Percentiles rank a stretch among this genome's conserved stretches.
Conservation (phyloP, 2,329 filamentous ascomycete genomes). For the Ramichloridium luteum region DNA sequence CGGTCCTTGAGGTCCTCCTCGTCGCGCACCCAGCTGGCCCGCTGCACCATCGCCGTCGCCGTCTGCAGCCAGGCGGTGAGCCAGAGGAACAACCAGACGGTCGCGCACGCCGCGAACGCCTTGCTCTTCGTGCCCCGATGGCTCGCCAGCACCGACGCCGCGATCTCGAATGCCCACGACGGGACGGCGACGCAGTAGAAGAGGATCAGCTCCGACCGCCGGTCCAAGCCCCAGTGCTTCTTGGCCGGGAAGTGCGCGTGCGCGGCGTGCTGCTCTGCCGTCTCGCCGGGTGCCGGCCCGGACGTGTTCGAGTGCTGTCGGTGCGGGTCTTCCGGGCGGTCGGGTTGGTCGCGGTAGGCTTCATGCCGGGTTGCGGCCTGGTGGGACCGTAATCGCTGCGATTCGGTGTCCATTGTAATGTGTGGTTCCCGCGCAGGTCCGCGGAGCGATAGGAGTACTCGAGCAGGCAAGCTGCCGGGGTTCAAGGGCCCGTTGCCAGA, state of each 20-base stretch:
- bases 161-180: constrained; percentile 19
- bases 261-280: constrained; percentile 18
- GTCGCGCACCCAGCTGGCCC: constrained; percentile 24
- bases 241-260: constrained; percentile 14
- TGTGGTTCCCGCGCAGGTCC: no score
- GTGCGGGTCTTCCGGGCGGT: constrained; percentile 3
- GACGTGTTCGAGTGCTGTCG: background rate
- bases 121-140: constrained; percentile 11
- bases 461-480: no score
- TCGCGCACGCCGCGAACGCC: constrained; percentile 17
- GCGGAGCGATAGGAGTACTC: no score
- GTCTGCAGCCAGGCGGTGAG: constrained; percentile 23
- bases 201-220: constrained; percentile 15
- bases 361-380: constrained; percentile 2
- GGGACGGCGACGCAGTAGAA: constrained; percentile 22
- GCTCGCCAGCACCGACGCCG: constrained; percentile 16
- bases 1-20: constrained; percentile 22
- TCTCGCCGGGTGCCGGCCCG: constrained; percentile 18
- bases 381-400: no score
- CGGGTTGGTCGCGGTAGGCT: constrained; percentile 3
- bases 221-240: constrained; percentile 21
- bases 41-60: constrained; percentile 21
- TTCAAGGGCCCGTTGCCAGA: no score
- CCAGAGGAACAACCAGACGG: constrained; percentile 21
- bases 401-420: no score